These are phyloP conservation scores for Canavalia gladiata DNA, from an alignment of 306 rosid genomes.

Conservation along the genomic window DNA sequence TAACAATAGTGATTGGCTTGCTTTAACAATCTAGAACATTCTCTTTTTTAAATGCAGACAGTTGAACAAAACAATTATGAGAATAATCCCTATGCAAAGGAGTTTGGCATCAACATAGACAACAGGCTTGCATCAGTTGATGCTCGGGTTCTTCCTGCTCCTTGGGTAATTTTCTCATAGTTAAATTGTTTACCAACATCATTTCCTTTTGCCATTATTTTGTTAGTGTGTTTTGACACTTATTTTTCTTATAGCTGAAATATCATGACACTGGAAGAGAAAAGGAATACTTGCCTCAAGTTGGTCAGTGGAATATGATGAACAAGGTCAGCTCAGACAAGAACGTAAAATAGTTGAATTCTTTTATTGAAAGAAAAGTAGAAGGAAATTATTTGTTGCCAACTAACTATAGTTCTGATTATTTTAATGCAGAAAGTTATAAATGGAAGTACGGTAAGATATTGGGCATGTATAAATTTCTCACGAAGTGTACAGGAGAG, in stretches of 20 bases:
- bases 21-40: constrained; percentile 28
- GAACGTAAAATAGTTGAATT: background rate
- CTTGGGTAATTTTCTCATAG: constrained; percentile 48
- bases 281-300: constrained; percentile 53
- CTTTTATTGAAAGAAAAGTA: background rate
- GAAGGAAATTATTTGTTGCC: background rate
- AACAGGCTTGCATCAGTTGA: constrained; percentile 55
- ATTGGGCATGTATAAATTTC: constrained; percentile 59
- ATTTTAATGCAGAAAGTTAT: constrained; percentile 56
- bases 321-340: constrained; percentile 50
- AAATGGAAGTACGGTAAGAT: constrained; percentile 61
- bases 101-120: constrained; percentile 57
- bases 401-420: background rate
- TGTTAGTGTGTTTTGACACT: background rate
- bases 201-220: background rate
- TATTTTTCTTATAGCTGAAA: constrained; percentile 41
- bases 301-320: constrained; percentile 65
- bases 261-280: constrained; percentile 57
- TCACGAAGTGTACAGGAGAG: constrained; percentile 54
- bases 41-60: constrained; percentile 42
- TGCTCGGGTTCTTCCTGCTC: constrained; percentile 52
- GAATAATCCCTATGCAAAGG: constrained; percentile 55
- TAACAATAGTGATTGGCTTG: background rate
- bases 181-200: background rate
- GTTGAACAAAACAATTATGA: constrained; percentile 51